These are phyloP conservation scores for Vaccinium macrocarpon DNA, from an alignment of 148 eudicot genomes.

Conservation along the genomic window DNA sequence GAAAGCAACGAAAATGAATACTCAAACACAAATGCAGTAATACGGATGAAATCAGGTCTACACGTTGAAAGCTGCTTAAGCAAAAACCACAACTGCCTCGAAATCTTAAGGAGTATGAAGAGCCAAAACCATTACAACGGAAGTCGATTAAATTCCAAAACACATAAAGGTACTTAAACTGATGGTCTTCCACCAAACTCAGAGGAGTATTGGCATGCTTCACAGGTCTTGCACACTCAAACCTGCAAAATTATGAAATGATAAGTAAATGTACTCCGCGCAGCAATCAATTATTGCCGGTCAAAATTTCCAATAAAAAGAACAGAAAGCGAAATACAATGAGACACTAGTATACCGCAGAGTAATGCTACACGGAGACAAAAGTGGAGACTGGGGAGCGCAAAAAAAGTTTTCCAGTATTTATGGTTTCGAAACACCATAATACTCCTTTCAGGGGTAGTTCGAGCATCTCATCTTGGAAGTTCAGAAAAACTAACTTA, in stretches of 20 bases:
- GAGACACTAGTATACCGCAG: neutral
- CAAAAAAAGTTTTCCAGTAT: neutral
- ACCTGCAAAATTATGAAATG: slow-evolving; percentile 2
- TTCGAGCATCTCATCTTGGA: neutral
- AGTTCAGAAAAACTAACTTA: neutral
- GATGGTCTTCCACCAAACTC: neutral
- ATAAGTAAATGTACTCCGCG: neutral
- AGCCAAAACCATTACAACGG: neutral
- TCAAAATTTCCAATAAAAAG: neutral
- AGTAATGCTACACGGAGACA: neutral
- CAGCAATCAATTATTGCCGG: neutral
- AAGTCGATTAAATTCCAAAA: neutral
- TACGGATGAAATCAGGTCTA: neutral
- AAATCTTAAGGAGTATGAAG: neutral
- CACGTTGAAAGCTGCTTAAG: neutral
- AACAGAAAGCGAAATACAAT: neutral
- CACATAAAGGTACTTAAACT: neutral
- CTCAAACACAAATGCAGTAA: neutral
- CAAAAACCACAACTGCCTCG: neutral
- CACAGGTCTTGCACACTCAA: slow-evolving; percentile 5
- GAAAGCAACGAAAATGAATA: neutral
- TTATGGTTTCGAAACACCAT: neutral
- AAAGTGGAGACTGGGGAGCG: neutral
- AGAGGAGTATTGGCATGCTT: neutral
- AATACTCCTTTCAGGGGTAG: neutral